Percentiles rank a stretch among this genome's conserved stretches.
Conservation (phyloP, 306 rosid genomes). For the Dryas alaskensis region DNA sequence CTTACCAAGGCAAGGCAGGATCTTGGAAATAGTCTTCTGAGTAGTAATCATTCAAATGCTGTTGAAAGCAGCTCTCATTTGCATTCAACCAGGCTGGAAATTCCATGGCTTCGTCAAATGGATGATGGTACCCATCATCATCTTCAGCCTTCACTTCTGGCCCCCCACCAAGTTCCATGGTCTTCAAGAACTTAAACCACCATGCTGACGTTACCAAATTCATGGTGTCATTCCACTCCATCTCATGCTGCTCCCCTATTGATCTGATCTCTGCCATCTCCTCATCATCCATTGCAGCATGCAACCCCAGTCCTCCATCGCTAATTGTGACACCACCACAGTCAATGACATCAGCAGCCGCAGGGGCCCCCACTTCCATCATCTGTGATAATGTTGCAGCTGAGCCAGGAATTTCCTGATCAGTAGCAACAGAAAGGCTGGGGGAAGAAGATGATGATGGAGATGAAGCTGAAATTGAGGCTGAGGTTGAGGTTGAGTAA, state of each 20-base stretch:
- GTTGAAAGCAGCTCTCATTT: conserved; percentile 55
- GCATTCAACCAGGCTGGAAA: conserved; percentile 78
- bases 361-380: conserved; percentile 36
- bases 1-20: conserved; percentile 80
- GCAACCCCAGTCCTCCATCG: conserved; percentile 33
- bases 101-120: conserved; percentile 56
- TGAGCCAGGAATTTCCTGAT: conserved; percentile 40
- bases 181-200: conserved; percentile 76
- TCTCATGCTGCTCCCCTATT: conserved; percentile 72
- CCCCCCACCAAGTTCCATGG: conserved; percentile 42
- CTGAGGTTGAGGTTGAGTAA: conserved; percentile 30
- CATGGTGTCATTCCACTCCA: conserved; percentile 82
- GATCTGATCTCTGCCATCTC: conserved; percentile 81
- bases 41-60: conserved; percentile 39
- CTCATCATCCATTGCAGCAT: conserved; percentile 70
- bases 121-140: conserved; percentile 24
- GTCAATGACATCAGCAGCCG: conserved; percentile 30
- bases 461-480: conserved; percentile 34
- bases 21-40: conserved; percentile 46
- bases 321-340: conserved; percentile 31
- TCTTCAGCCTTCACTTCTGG: conserved; percentile 39
- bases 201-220: conserved; percentile 76
- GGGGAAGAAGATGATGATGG: conserved; percentile 50
- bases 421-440: conserved; percentile 28
- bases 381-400: conserved; percentile 33